A percentile compares a stretch with the other conserved stretches of the same genome.
Conservation (phyloP, 805 yeast species). For the Candida bentonensis region DNA sequence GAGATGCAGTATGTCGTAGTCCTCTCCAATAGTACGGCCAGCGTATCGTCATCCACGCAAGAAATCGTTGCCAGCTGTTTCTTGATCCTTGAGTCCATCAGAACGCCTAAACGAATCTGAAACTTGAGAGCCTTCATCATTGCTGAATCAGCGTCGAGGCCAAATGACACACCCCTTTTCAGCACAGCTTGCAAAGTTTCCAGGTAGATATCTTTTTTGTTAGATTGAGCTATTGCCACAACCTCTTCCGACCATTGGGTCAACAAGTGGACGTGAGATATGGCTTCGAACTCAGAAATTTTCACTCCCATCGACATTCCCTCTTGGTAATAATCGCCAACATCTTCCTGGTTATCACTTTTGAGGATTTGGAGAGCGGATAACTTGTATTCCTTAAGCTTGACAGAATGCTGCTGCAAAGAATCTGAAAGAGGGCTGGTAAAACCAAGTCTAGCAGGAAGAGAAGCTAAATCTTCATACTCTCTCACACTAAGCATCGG, state of each 20-base stretch:
- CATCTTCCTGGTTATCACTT: not conserved
- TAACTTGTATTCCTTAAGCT: not conserved
- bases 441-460: not conserved
- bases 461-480: not conserved
- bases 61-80: not conserved
- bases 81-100: not conserved
- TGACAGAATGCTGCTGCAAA: not conserved
- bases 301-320: not conserved
- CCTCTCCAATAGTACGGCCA: not conserved
- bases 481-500: not conserved
- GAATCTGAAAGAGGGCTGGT: not conserved
- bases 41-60: not conserved
- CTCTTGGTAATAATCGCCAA: not conserved
- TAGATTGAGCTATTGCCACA: not conserved
- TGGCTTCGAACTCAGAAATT: not conserved
- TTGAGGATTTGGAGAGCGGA: not conserved
- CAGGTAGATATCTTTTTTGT: not conserved
- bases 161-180: not conserved
- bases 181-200: not conserved
- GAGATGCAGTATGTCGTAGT: not conserved
- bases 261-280: not conserved
- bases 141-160: not conserved
- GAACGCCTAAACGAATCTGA: not conserved
- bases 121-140: not conserved
- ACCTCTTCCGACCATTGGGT: not conserved